Percentiles rank a stretch among this genome's conserved stretches.
These are phyloP conservation scores for Trichophyton mentagrophytes DNA, from an alignment of 2,329 filamentous ascomycete genomes.

Conservation along the genomic window DNA sequence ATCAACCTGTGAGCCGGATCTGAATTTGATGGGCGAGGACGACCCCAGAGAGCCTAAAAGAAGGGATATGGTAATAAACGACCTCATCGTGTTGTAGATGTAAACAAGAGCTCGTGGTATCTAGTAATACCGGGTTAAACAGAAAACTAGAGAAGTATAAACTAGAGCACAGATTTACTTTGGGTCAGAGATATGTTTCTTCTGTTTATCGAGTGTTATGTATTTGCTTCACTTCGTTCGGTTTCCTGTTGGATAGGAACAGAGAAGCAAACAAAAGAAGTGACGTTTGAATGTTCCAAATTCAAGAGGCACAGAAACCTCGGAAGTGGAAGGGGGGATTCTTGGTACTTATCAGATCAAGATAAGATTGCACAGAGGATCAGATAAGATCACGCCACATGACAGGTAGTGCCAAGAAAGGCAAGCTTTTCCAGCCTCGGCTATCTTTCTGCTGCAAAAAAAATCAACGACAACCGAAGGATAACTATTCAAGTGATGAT, in stretches of 20 bases:
- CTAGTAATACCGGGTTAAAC: background rate
- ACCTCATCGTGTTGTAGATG: background rate
- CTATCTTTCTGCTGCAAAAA: background rate
- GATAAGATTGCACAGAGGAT: background rate
- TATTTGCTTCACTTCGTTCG: background rate
- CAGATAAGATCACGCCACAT: conserved; percentile 3
- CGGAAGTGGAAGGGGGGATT: background rate
- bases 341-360: background rate
- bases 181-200: too few relatives aligned
- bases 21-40: background rate
- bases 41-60: background rate
- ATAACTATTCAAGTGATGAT: too few relatives aligned
- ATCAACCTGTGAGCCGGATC: background rate
- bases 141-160: background rate
- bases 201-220: too few relatives aligned
- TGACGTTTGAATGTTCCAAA: background rate
- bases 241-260: background rate
- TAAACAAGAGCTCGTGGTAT: too few relatives aligned
- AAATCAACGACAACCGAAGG: background rate
- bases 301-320: too few relatives aligned
- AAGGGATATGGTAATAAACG: background rate
- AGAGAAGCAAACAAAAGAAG: background rate
- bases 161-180: background rate
- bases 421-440: background rate
- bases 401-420: background rate